Base-by-base conservation (phyloP, 331 rosid species). In the Malus hybrid region DNA sequence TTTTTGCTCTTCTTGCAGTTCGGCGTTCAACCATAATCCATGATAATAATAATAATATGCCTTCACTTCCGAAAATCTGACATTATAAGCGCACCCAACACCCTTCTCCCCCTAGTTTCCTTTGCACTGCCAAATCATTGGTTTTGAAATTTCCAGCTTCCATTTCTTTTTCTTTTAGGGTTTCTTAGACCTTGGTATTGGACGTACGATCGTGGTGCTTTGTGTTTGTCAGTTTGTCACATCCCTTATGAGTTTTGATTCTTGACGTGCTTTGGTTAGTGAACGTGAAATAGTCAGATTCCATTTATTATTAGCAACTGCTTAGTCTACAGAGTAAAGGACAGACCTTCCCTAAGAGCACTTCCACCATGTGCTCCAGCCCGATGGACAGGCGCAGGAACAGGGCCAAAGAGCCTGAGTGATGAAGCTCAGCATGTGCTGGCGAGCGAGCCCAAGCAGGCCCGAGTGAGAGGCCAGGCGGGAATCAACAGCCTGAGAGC, bases 261-360 rank as follows among this genome's bases (percentile, higher is more conserved):
- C 74, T 57, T 57, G 52, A 65, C 80, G 65, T 64, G 70, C 75
- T 56, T 57, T 34, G 63, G 20, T 57, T 46, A 57, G 18, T 53
- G 72, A 71, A 28, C 64, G 67, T n/a, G 77, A 77, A 56, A 48
- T 33, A 20, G 72, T 72, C 72, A 77, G 76, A 70, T 6, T 26
- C 16, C 68, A 71, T 70, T 70, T 42, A 42, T 42, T 42, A 42
- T 42, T 42, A 42, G 48, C 14, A 42, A 42, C 14, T 10, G 48
- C 48, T 3, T 5, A 1, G 22, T 64, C 19, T 53, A 20, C 33
- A 26, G 20, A 24, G 11, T 13, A 29, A 19, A 63, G n/a, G 30
- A 76, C 70, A 52, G n/a, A 18, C 70, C 64, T n/a, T 50, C 42
- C 68, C 68, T 63, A 24, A 24, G 24, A 24, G 24, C 24, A 24